Base-by-base conservation (phyloP, 2,329 filamentous ascomycete species). In the Aspergillus transmontanensis region DNA sequence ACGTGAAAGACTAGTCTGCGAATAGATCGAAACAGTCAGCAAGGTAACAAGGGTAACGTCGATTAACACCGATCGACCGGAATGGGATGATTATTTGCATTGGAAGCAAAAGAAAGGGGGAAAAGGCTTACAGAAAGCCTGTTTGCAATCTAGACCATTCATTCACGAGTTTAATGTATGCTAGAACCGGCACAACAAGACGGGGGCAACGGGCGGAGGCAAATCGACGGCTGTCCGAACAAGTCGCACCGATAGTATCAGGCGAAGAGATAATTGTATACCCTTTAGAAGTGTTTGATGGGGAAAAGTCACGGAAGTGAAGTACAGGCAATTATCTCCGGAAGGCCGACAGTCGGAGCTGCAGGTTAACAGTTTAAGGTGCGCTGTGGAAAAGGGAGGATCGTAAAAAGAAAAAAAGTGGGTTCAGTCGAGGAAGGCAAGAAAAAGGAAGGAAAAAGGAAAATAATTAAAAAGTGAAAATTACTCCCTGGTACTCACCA, bases 401-500 rank as follows among this genome's bases (percentile, higher is more conserved):
- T 55, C 51, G 51, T 55, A 55, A 55, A 55, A 48, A 28, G 45
- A 19, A 48, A 55, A 39, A 55, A 55, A 54, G 48, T 56, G 65
- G 53, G 53, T 26, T 41, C 41, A 21, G 30, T 39, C 39, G n/a
- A 50, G 16, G 30, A 41, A 62, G 43, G 58, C 46, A 64, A 57
- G 56, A 57, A 54, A 61, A 61, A 57, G 57, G 58, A 62, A 59
- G 51, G 21, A 45, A 57, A 51, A 51, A 60, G 63, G 39, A 53
- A 46, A 30, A 63, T 60, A 61, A 34, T 34, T 43, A 55, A 64
- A 62, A 51, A 59, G 53, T 64, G 66, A 61, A 69, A 55, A 58
- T 6, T 60, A 58, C 48, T 64, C 64, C 69, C 57, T 63, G 58
- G 57, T 61, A 64, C 64, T 69, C 64, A 72, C 69, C 70, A 68